A percentile compares a stretch with the other conserved stretches of the same genome.
Evolutionary conservation across 2,329 filamentous ascomycete genomes (phyloP).

Genomic region (Cercospora beticola): DNA sequence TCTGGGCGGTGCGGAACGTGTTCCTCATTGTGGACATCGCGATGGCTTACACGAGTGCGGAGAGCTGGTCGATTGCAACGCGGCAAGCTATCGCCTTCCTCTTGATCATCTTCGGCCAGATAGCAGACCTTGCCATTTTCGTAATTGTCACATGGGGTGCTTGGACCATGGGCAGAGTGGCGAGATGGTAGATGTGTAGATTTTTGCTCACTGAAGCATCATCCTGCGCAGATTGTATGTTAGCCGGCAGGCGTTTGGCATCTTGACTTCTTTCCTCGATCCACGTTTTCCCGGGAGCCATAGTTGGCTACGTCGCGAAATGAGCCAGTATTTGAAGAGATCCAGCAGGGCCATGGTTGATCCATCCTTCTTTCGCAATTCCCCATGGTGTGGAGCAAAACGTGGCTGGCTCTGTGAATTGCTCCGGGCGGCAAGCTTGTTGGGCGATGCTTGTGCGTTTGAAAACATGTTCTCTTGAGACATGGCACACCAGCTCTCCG

Average conservation of each 20-base stretch:
- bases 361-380: no score
- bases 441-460: not conserved
- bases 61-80: not conserved
- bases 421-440: not conserved
- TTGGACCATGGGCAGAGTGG: not conserved
- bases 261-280: not conserved
- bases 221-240: not conserved
- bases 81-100: not conserved
- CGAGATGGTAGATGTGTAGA: not conserved
- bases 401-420: not conserved
- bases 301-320: no score
- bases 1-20: not conserved
- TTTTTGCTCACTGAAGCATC: not conserved
- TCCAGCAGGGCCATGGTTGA: no score
- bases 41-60: not conserved
- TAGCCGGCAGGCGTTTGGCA: not conserved
- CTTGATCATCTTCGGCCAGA: not conserved
- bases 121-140: not conserved
- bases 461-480: fast-evolving
- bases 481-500: not conserved
- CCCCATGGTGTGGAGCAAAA: no score
- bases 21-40: not conserved
- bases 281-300: no score
- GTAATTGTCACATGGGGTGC: not conserved
- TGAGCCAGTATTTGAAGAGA: no score